phyloP scores from a whole-genome alignment of 345 rosid genomes.

The Draba incana region DNA sequence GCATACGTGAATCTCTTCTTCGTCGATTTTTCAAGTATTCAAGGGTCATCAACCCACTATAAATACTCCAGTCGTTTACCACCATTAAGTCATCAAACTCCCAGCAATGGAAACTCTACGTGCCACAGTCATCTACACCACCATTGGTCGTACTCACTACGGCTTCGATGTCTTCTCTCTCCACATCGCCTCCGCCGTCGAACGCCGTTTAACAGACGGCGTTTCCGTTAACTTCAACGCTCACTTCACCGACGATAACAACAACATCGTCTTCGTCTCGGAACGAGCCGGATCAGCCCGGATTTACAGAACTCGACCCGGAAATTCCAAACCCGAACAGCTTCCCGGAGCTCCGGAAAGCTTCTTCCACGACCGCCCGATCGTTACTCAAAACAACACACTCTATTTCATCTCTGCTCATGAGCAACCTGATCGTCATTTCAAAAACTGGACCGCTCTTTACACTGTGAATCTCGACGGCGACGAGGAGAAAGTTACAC shows the following conservation, averaged over 20 bases:
- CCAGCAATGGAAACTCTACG: conserved; percentile 55
- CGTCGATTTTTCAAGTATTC: conserved; percentile 16
- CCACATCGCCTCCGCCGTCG: conserved; percentile 40
- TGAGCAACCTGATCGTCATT: conserved; percentile 57
- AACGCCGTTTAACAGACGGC: conserved; percentile 66
- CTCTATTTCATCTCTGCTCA: conserved; percentile 84
- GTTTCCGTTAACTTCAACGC: conserved; percentile 78
- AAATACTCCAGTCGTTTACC: conserved; percentile 1
- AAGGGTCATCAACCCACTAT: conserved; percentile 12
- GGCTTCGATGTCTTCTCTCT: conserved; percentile 81
- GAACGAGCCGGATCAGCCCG: conserved; percentile 63
- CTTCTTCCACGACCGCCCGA: conserved; percentile 86
- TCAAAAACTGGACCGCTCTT: conserved; percentile 74
- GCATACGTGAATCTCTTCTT: conserved; percentile 13
- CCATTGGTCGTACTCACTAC: conserved; percentile 65
- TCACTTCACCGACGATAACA: conserved; percentile 49
- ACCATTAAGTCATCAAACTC: background rate
- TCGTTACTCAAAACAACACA: conserved; percentile 39
- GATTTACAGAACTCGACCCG: conserved; percentile 50
- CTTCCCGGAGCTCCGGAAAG: conserved; percentile 54
- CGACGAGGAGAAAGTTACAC: conserved; percentile 21
- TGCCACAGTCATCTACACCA: conserved; percentile 69
- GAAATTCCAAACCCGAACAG: conserved; percentile 44
- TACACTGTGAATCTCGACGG: conserved; percentile 46
- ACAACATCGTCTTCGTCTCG: conserved; percentile 60